phyloP scores from a whole-genome alignment of 805 yeast species.

The Jamesozyma spencerorum region DNA sequence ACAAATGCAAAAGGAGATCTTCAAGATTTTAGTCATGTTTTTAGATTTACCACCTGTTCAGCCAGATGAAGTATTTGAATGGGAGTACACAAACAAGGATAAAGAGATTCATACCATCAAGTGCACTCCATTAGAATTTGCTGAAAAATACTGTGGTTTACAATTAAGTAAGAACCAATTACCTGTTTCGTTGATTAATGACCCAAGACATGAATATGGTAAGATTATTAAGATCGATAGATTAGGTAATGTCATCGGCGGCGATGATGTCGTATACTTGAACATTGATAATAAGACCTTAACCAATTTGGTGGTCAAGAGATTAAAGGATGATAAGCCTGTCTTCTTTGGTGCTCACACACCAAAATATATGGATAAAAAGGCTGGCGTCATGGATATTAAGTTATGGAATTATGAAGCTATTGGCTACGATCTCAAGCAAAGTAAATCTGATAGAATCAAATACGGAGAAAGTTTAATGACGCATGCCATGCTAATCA shows the following conservation, averaged over 20 bases:
- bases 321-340: conserved; percentile 65
- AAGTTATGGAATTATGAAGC: conserved; percentile 58
- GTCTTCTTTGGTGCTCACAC: conserved; percentile 87
- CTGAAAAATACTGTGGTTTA: conserved; percentile 42
- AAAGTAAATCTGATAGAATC: conserved; percentile 60
- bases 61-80: conserved; percentile 54
- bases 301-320: conserved; percentile 52
- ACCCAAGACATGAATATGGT: conserved; percentile 67
- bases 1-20: conserved; percentile 50
- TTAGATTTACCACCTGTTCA: conserved; percentile 72
- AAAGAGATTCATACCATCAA: conserved; percentile 39
- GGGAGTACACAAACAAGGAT: conserved; percentile 73
- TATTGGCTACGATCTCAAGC: conserved; percentile 44
- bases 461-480: conserved; percentile 61
- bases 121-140: conserved; percentile 60
- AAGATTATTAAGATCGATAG: conserved; percentile 61
- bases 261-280: conserved; percentile 61
- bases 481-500: conserved; percentile 88
- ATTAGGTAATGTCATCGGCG: conserved; percentile 63
- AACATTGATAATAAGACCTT: conserved; percentile 54
- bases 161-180: conserved; percentile 31
- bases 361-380: conserved; percentile 61
- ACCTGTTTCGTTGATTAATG: conserved; percentile 63
- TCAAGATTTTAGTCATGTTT: conserved; percentile 55
- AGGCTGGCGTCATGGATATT: conserved; percentile 63